phyloP scores from a whole-genome alignment of 2,329 filamentous ascomycete species.

The Calonectria montana region DNA sequence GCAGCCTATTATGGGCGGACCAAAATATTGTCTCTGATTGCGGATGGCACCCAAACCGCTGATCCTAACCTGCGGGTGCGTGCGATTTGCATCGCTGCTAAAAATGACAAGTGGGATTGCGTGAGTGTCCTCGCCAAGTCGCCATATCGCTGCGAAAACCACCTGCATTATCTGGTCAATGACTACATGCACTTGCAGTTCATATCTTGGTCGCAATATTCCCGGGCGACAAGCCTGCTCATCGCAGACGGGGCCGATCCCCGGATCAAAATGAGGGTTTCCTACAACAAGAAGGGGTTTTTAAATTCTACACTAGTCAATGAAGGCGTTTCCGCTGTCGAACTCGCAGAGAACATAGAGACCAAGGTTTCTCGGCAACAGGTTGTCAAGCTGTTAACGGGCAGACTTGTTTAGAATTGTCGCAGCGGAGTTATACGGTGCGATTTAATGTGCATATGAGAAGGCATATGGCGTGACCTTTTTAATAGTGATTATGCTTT shows the following conservation, averaged over 20 bases:
- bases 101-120: not conserved
- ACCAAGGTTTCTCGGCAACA: not conserved
- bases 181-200: not conserved
- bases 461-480: not conserved
- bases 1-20: not conserved
- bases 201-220: not conserved
- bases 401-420: not conserved
- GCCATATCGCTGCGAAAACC: not conserved
- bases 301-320: not conserved
- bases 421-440: not conserved
- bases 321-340: not conserved
- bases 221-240: not conserved
- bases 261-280: too few relatives aligned
- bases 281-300: not conserved
- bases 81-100: not conserved
- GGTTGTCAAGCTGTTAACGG: not conserved
- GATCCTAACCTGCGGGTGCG: not conserved
- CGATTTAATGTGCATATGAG: too few relatives aligned
- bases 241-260: not conserved
- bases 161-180: not conserved
- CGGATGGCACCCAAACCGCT: not conserved
- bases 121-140: not conserved
- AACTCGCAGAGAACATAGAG: not conserved
- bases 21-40: not conserved
- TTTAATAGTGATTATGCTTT: not conserved